Evolutionary conservation across 2,329 filamentous ascomycete genomes (phyloP), one percentile per base, ranked within the genome.

Genomic region (Monosporascus sp.): DNA sequence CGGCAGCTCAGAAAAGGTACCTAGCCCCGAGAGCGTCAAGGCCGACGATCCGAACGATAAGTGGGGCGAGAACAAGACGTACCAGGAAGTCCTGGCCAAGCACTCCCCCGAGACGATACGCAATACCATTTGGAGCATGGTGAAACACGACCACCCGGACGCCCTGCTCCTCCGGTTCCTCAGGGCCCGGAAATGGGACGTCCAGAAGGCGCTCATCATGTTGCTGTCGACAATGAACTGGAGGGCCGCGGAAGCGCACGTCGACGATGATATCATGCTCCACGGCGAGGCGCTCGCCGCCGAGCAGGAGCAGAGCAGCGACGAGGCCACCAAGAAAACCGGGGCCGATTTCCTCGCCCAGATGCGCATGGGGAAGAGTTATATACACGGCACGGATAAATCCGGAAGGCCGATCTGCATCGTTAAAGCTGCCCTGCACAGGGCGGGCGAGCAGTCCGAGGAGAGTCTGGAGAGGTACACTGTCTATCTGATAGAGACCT

Each of bases 61-160:
- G 74, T 93, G 95, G 69, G 92, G 91, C 47, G 89, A 94, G 71
- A 88, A 82, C 38, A 94, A 93, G 72, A 85, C 91, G 49, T 97
- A 91, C 72, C 83, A 90, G 61, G 85, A 93, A 41, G 90, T 91
- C 0, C 72, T 99, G 9, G 86, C 87, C 48, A 89, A 81, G 55
- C 81, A 88, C 64, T 80, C 85, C 1, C 89, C 93, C 0, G 90
- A 95, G 64, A 80, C 87, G 44, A 83, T 99, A 59, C 84, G 91
- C 50, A 77, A 79, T 17, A 86, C 91, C 0, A 88, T 97, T 67
- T 97, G 94, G 94, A 81, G 76, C 60, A 96, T 97, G 91, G 83
- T 93, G 54, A 99, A 97, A 76, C 87, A 94, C 64, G 94, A 99
- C 66, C 85, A 97, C 67, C 94, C 94, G 0, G 94, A 99, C 72